phyloP scores from a whole-genome alignment of 108 stramenopile species.

The Nitzschia inconspicua region DNA sequence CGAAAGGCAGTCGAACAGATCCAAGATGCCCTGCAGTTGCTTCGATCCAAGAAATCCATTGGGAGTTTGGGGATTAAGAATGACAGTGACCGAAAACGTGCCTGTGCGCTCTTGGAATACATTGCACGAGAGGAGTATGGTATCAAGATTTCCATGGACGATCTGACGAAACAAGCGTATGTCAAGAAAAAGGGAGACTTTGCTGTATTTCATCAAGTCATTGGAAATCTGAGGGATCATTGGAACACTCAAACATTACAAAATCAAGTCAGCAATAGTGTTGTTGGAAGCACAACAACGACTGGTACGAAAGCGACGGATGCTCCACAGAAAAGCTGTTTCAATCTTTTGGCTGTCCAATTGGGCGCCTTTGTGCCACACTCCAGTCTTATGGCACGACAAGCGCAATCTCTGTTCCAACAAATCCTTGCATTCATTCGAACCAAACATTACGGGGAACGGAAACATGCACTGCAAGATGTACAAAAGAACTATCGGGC shows the following conservation, averaged over 20 bases:
- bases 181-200: conserved; percentile 34
- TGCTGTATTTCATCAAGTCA: conserved; percentile 16
- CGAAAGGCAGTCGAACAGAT: conserved; percentile 10
- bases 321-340: conserved; percentile 4
- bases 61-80: conserved; percentile 33
- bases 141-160: conserved; percentile 16
- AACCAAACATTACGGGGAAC: not conserved
- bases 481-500: conserved; percentile 24
- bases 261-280: too few relatives aligned
- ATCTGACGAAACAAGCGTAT: conserved; percentile 23
- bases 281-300: too few relatives aligned
- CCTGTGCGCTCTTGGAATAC: conserved; percentile 35
- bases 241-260: too few relatives aligned
- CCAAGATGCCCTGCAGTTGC: conserved; percentile 16
- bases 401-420: conserved; percentile 20
- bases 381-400: conserved; percentile 21
- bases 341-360: conserved; percentile 29
- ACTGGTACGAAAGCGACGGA: not conserved
- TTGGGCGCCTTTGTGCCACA: conserved; percentile 32
- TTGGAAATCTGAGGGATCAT: conserved; percentile 31
- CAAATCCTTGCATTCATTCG: not conserved
- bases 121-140: conserved; percentile 17
- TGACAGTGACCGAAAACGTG: conserved; percentile 28
- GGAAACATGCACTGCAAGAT: conserved; percentile 25
- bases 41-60: conserved; percentile 12